Percentiles rank a stretch among this genome's conserved stretches.
phyloP scores from a whole-genome alignment of 169 alveolate genomes.

The Plasmodium cynomolgi region DNA sequence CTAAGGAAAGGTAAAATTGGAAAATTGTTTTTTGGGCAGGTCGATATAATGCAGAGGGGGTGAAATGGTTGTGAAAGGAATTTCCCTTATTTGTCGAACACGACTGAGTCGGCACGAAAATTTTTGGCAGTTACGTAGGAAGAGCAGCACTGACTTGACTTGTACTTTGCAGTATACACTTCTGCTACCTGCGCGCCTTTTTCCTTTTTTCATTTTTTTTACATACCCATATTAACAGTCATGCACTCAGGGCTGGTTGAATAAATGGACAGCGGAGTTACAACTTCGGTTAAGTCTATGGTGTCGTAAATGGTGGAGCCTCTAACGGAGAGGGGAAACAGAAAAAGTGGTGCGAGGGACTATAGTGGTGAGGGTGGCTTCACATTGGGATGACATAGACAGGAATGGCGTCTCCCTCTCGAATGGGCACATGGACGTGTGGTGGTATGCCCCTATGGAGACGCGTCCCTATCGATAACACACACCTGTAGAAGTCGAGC shows the following conservation, averaged over 20 bases:
- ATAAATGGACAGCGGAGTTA: constrained; percentile 52
- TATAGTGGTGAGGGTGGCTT: background rate
- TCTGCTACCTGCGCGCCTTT: background rate
- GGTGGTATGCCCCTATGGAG: background rate
- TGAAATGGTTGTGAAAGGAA: background rate
- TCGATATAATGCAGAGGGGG: background rate
- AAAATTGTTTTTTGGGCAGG: background rate
- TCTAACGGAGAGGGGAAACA: background rate
- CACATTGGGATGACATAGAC: background rate
- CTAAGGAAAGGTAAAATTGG: constrained; percentile 9
- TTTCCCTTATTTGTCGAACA: background rate
- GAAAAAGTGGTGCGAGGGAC: background rate
- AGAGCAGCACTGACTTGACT: background rate
- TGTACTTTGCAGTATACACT: background rate
- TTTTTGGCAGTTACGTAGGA: background rate
- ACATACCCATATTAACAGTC: constrained; percentile 41
- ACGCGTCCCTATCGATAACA: background rate
- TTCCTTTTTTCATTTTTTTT: background rate
- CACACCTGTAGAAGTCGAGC: constrained; percentile 39
- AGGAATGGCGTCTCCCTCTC: background rate
- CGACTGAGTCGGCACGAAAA: background rate
- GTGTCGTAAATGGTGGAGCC: constrained; percentile 48
- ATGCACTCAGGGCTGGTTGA: constrained; percentile 64
- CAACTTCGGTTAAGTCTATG: constrained; percentile 23
- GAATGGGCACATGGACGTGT: background rate